These are phyloP conservation scores for Talaromyces islandicus DNA, from an alignment of 2,329 filamentous ascomycete genomes.

Conservation along the genomic window DNA sequence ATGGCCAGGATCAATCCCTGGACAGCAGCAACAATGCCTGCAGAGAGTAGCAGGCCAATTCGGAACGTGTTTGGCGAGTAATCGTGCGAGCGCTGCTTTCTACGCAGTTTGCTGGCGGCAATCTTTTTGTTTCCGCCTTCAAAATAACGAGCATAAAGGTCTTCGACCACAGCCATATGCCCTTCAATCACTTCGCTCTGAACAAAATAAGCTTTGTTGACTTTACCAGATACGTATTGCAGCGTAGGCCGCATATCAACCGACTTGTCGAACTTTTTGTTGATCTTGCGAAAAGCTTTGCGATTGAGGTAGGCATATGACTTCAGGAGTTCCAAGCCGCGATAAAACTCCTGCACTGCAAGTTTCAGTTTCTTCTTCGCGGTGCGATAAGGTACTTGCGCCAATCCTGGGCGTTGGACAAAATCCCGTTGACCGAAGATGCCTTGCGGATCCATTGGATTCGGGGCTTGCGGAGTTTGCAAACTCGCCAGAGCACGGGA, in stretches of 20 bases:
- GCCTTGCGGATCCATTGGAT: slow-evolving; percentile 21
- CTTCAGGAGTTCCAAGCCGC: slow-evolving; percentile 84
- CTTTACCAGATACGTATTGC: slow-evolving; percentile 84
- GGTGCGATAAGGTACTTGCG: slow-evolving; percentile 72
- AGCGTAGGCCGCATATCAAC: slow-evolving; percentile 70
- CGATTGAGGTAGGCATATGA: slow-evolving; percentile 85
- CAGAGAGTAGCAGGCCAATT: slow-evolving; percentile 62
- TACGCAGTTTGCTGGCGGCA: slow-evolving; percentile 78
- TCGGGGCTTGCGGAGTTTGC: slow-evolving; percentile 34
- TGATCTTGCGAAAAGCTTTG: slow-evolving; percentile 93
- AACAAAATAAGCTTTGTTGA: slow-evolving; percentile 87
- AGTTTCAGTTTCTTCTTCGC: slow-evolving; percentile 90
- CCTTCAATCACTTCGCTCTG: slow-evolving; percentile 78
- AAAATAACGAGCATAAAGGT: slow-evolving; percentile 91
- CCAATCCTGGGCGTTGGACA: slow-evolving; percentile 38
- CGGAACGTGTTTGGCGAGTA: slow-evolving; percentile 56
- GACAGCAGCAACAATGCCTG: slow-evolving; percentile 59
- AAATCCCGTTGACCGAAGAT: slow-evolving; percentile 43
- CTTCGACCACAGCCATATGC: slow-evolving; percentile 75
- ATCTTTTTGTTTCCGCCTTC: slow-evolving; percentile 90
- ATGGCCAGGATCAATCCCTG: slow-evolving; percentile 62
- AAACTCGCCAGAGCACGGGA: slow-evolving; percentile 45
- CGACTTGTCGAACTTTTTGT: slow-evolving; percentile 97
- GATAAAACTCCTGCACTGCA: slow-evolving; percentile 88
- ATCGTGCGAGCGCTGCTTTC: slow-evolving; percentile 56